Evolutionary conservation across 1,284 basidiomycete genomes (phyloP).

Genomic region (Sporisorium scitamineum): DNA sequence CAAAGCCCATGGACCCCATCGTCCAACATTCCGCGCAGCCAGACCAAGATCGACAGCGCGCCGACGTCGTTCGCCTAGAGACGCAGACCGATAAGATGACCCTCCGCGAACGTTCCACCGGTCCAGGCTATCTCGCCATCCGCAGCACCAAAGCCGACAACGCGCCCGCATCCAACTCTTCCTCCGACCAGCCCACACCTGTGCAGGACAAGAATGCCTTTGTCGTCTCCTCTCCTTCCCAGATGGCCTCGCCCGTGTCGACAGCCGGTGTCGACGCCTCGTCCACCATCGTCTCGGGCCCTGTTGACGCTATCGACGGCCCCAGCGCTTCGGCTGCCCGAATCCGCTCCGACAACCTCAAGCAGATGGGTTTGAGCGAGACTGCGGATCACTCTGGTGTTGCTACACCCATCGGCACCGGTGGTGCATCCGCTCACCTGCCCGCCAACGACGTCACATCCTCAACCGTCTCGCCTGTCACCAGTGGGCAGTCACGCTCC

Average conservation of each 20-base stretch:
- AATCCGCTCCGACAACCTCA: constrained; percentile 46
- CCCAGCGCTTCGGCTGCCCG: constrained; percentile 39
- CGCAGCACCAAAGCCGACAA: constrained; percentile 5
- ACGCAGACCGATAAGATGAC: constrained; percentile 48
- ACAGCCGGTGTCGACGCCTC: constrained; percentile 8
- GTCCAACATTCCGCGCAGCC: constrained; percentile 36
- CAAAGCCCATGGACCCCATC: constrained; percentile 57
- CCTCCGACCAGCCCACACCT: constrained; percentile 15
- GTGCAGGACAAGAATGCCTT: constrained; percentile 1
- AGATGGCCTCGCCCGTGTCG: constrained; percentile 25
- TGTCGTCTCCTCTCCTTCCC: constrained; percentile 25
- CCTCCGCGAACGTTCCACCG: constrained; percentile 47
- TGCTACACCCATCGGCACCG: constrained; percentile 51
- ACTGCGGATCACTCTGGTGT: constrained; percentile 43
- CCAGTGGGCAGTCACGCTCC: constrained; percentile 22
- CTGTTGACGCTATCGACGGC: constrained; percentile 40
- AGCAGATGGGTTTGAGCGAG: constrained; percentile 42
- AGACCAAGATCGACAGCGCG: constrained; percentile 19
- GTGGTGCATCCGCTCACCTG: constrained; percentile 31
- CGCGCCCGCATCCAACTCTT: constrained; percentile 8
- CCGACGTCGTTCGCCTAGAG: constrained; percentile 38
- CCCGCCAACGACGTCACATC: constrained; percentile 13
- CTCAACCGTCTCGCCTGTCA: constrained; percentile 27
- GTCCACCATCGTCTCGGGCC: constrained; percentile 26
- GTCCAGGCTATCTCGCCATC: constrained; percentile 50